Evolutionary conservation across 768 basidiomycete genomes (phyloP), one percentile per base, ranked within the genome.

Genomic region (Imleria badia): DNA sequence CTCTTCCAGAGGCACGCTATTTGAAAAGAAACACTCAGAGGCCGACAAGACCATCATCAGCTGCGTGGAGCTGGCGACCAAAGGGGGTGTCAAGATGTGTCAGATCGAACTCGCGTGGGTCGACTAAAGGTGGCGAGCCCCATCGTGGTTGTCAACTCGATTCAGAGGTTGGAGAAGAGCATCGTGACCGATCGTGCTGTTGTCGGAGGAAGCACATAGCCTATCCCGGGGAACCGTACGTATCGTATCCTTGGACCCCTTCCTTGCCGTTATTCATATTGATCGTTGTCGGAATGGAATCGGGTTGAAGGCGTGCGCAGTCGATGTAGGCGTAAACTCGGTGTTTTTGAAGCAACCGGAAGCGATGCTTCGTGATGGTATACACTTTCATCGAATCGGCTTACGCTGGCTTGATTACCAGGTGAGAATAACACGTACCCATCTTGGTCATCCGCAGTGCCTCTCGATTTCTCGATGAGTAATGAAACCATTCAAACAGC

Each of bases 101-200:
- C 76, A 78, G 55, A 69, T 80, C 23, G 76, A 78, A 17, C 52
- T 80, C 2, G 73, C 75, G 2, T 81, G 80, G 78, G 56, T 67
- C 1, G 38, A 67, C 8, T 39, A 61, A 26, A 80, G 60, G 72
- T 77, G 9, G 62, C 71, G 5, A 76, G 74, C 26, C 78, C 78
- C 0, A 79, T 80, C 53, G 69, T 78, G 8, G 78, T 78, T 5
- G 60, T 69, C 20, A 78, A 58, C 60, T 70, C 68, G 17, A 55
- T 75, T 43, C 36, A 60, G 42, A 61, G 73, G 17, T 51, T 75
- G 19, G 48, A 65, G 45, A 63, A 72, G 41, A 65, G 58, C 13
- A 68, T 74, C 26, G 58, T 67, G 20, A 59, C 57, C 0, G 60
- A 46, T 68, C 39, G 55, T 38, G 30, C 55, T 75, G 40, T 66